A percentile compares a stretch with the other conserved stretches of the same genome.
Evolutionary conservation across 169 alveolate species (phyloP).

Genomic region (Cryptosporidium viatorum): DNA sequence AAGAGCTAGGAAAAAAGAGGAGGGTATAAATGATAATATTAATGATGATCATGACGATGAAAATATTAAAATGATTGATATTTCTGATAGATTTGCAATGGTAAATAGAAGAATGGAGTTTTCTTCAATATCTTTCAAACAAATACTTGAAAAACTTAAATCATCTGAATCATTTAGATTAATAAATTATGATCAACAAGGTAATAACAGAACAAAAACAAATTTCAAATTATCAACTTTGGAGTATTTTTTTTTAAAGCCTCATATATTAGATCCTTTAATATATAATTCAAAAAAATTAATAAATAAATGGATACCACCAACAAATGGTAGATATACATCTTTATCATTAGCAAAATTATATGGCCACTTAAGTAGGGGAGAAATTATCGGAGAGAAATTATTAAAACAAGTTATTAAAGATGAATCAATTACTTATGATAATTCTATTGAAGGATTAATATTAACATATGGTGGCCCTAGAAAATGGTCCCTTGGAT

Average conservation of each 20-base stretch:
- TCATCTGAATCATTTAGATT: not conserved
- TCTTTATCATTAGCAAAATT: constrained; percentile 79
- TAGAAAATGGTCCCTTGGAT: constrained; percentile 81
- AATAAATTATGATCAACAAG: not conserved
- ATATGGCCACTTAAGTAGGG: constrained; percentile 43
- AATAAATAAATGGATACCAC: constrained; percentile 79
- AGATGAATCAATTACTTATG: constrained; percentile 58
- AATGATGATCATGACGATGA: not conserved
- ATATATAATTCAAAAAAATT: constrained; percentile 78
- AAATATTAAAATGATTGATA: not conserved
- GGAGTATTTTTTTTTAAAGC: constrained; percentile 72
- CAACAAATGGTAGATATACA: constrained; percentile 79
- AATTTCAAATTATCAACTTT: constrained; percentile 76
- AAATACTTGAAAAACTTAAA: not conserved
- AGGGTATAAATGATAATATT: not conserved
- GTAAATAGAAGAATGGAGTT: constrained; percentile 23
- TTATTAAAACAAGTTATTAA: constrained; percentile 47
- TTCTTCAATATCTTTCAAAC: constrained; percentile 12
- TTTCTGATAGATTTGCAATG: constrained; percentile 16
- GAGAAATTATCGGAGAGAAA: constrained; percentile 22
- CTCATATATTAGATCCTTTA: constrained; percentile 79
- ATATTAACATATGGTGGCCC: constrained; percentile 79
- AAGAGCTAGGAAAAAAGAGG: not conserved
- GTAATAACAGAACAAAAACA: not conserved
- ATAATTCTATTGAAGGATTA: constrained; percentile 77